Percentiles rank a stretch among this genome's conserved stretches.
Conservation (phyloP, 306 rosid species). For the Dalbergia oliveri region DNA sequence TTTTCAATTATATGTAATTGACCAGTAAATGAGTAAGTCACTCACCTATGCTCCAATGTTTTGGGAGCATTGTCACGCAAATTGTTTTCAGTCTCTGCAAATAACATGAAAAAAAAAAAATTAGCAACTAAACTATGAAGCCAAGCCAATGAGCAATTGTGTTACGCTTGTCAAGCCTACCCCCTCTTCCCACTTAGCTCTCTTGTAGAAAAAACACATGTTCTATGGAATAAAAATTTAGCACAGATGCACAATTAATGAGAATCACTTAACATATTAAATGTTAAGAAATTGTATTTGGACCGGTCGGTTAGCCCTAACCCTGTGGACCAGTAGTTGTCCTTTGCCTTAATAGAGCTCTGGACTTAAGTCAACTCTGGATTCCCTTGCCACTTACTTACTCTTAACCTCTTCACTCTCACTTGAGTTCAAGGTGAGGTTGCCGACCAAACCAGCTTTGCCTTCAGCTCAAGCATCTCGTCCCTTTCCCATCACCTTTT, state of each 20-base stretch:
- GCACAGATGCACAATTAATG: neutral
- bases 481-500: too few relatives aligned
- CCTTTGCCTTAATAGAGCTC: too few relatives aligned
- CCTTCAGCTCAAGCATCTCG: too few relatives aligned
- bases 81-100: conserved; percentile 72
- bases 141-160: conserved; percentile 14
- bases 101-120: conserved; percentile 17
- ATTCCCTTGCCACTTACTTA: too few relatives aligned
- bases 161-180: conserved; percentile 7
- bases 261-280: neutral
- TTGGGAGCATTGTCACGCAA: conserved; percentile 71
- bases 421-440: too few relatives aligned
- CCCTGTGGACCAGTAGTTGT: too few relatives aligned
- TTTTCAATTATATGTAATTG: conserved; percentile 7
- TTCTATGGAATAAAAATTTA: neutral
- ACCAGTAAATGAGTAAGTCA: neutral
- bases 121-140: conserved; percentile 24
- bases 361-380: too few relatives aligned
- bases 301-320: too few relatives aligned
- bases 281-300: neutral
- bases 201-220: neutral
- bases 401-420: too few relatives aligned
- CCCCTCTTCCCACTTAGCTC: neutral
- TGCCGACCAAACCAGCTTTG: too few relatives aligned
- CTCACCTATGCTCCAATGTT: conserved; percentile 72